Base-by-base conservation (phyloP, 1,139 yeast genomes). In the Candida mesenterica region DNA sequence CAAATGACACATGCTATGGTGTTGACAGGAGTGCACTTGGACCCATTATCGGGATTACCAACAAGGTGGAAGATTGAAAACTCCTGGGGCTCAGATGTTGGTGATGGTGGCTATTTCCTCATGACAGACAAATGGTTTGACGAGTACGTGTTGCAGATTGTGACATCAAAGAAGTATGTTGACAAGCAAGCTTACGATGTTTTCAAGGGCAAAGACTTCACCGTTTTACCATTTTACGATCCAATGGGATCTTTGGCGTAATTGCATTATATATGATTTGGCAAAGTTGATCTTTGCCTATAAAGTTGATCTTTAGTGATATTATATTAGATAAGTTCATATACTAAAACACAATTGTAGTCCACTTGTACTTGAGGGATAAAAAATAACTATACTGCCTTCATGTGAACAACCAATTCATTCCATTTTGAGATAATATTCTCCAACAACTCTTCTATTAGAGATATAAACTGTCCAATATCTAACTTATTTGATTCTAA, bases 1-100 rank as follows among this genome's bases (percentile, higher is more conserved):
- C 68, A 67, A 41, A 86, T 86, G 94, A 85, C 94, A 10, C 95
- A 86, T 51, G 95, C 95, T 26, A 86, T 87, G 96, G 73, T 80
- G 14, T 75, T 87, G 48, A 77, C 82, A 19, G 86, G 80, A 12
- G 92, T 83, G 31, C 90, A 85, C 57, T 51, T 69, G 34, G 75
- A 68, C 40, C 58, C 62, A 6, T 37, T 40, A 13, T 45, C 59
- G 13, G 53, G 54, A 15, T 61, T 66, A 37, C 92, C 95, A 7
- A 62, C 78, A 9, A 75, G 95, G 55, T 86, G 90, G 79, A 77
- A 82, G 57, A 88, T 87, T 36, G 90, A 86, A 57, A 86, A 86
- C 64, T 83, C 94, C 3, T 86, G 95, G 95, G 95, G 95, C 43
- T 73, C 75, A 37, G 84, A 74, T 30, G 68, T 73, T 5, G 95